Conservation (phyloP, 345 rosid genomes). For the Luvunga scandens region DNA sequence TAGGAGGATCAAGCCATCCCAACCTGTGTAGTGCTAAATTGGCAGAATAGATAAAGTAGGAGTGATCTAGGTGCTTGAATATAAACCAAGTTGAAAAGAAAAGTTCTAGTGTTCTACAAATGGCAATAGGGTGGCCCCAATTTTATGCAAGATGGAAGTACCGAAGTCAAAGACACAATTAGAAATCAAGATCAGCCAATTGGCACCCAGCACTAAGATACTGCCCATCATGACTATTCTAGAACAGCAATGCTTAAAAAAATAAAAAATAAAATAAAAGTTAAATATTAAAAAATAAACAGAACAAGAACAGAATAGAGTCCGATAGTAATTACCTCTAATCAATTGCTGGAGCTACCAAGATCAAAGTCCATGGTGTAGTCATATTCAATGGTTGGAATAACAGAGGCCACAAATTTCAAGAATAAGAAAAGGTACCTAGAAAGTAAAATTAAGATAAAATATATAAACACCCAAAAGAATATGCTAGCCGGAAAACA, state of each 20-base stretch:
- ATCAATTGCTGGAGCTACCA: slow-evolving; percentile 77
- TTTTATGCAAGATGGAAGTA: background rate
- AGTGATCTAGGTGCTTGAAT: background rate
- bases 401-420: slow-evolving; percentile 90
- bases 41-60: background rate
- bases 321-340: slow-evolving; percentile 17
- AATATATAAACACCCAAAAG: background rate
- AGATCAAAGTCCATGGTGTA: slow-evolving; percentile 96
- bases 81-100: background rate
- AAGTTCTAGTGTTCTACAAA: background rate
- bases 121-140: background rate
- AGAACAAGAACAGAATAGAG: background rate
- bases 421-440: slow-evolving; percentile 93
- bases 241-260: background rate
- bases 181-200: background rate
- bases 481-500: background rate
- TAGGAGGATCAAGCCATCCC: no score
- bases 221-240: background rate
- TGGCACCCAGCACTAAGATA: background rate
- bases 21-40: background rate
- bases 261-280: background rate
- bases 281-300: no score
- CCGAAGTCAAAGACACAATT: background rate
- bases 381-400: slow-evolving; percentile 92
- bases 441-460: slow-evolving; percentile 1